These are phyloP conservation scores for Skeletonema grethae DNA, from an alignment of 108 stramenopile species.

Conservation along the genomic window DNA sequence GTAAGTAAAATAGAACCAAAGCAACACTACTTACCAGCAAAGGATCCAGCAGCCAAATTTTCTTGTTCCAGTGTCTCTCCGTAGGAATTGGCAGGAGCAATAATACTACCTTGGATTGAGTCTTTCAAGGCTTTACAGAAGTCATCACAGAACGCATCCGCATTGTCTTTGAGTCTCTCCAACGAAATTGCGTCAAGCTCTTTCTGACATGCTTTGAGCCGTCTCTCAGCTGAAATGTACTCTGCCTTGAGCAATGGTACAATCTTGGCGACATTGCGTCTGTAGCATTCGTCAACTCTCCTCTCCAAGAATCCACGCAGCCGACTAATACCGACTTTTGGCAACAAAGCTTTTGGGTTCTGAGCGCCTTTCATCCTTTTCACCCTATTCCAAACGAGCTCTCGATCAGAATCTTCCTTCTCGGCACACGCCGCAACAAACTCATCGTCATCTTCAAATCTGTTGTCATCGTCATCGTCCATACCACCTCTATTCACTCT, in stretches of 20 bases:
- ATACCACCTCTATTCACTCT: constrained; percentile 64
- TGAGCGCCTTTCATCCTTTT: constrained; percentile 32
- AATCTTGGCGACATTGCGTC: constrained; percentile 90
- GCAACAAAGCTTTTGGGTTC: constrained; percentile 48
- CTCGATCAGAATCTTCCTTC: constrained; percentile 62
- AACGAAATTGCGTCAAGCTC: constrained; percentile 85
- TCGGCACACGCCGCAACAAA: constrained; percentile 72
- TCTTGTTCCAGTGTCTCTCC: constrained; percentile 91
- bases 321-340: constrained; percentile 72
- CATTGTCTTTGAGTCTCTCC: constrained; percentile 77
- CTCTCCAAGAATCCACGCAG: constrained; percentile 87
- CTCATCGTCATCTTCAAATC: constrained; percentile 81
- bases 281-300: constrained; percentile 90
- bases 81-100: constrained; percentile 79
- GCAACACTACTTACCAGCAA: constrained; percentile 47
- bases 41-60: constrained; percentile 77
- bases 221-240: constrained; percentile 60
- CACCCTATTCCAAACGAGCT: constrained; percentile 45
- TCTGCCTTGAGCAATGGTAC: constrained; percentile 90
- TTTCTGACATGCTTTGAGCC: constrained; percentile 71
- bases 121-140: constrained; percentile 74
- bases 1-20: not conserved
- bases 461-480: constrained; percentile 45
- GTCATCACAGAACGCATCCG: constrained; percentile 87
- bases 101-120: constrained; percentile 84